Percentiles rank a stretch among this genome's conserved stretches.
Conservation (phyloP, 1,284 basidiomycete genomes). For the Mixia osmundae region DNA sequence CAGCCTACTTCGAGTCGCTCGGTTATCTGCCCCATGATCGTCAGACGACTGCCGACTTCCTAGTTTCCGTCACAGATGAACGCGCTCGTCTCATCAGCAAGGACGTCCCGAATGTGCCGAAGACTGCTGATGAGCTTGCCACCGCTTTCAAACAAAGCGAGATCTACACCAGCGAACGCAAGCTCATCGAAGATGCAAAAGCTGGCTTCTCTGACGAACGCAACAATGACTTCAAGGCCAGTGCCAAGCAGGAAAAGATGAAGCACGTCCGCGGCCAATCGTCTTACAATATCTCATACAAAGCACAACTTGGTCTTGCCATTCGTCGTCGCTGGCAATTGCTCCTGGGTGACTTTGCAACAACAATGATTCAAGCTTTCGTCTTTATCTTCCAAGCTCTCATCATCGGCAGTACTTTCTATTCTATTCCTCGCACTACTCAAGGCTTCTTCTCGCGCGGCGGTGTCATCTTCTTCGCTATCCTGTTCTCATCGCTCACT, state of each 20-base stretch:
- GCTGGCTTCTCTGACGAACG: not conserved
- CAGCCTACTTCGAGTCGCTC: slow-evolving; percentile 48
- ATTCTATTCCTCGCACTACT: slow-evolving; percentile 36
- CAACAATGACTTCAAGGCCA: slow-evolving; percentile 27
- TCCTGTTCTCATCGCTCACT: slow-evolving; percentile 27
- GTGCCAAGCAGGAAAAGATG: slow-evolving; percentile 19
- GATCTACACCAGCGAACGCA: slow-evolving; percentile 3
- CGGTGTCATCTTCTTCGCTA: slow-evolving; percentile 32
- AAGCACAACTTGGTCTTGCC: slow-evolving; percentile 40
- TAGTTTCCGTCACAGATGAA: slow-evolving; percentile 36
- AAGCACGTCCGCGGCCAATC: slow-evolving; percentile 1
- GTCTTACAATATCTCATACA: slow-evolving; percentile 30
- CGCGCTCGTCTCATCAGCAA: slow-evolving; percentile 32
- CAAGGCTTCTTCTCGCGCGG: slow-evolving; percentile 52
- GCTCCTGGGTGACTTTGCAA: slow-evolving; percentile 32
- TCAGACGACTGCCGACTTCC: slow-evolving; percentile 39
- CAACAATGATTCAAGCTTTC: slow-evolving; percentile 19
- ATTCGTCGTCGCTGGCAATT: slow-evolving; percentile 44
- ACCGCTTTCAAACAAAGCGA: slow-evolving; percentile 7
- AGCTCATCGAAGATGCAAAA: not conserved
- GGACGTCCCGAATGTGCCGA: slow-evolving; percentile 32
- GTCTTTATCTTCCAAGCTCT: slow-evolving; percentile 31
- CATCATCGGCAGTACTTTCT: slow-evolving; percentile 54
- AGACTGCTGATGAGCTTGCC: slow-evolving; percentile 31
- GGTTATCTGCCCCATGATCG: slow-evolving; percentile 43